Evolutionary conservation across 345 rosid genomes (phyloP).

Genomic region (Ricinus communis): DNA sequence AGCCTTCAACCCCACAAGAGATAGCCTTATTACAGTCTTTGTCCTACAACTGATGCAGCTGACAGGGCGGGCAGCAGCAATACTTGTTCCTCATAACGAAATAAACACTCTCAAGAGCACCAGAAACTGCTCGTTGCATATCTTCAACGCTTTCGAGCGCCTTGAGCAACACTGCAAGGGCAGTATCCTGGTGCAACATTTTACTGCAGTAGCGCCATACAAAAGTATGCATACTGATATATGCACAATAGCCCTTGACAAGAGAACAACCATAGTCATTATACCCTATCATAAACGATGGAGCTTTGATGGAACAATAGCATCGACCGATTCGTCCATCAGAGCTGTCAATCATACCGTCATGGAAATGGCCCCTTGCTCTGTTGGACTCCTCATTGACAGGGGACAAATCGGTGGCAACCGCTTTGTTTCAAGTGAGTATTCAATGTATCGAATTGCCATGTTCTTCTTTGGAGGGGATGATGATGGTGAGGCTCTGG

Average conservation of each 20-base stretch:
- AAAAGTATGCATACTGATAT: slow-evolving; percentile 29
- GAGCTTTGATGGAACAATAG: neutral
- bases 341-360: slow-evolving; percentile 19
- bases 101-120: neutral
- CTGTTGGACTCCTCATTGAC: slow-evolving; percentile 32
- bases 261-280: slow-evolving; percentile 19
- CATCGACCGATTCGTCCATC: neutral
- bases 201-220: slow-evolving; percentile 30
- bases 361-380: slow-evolving; percentile 30
- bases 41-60: neutral
- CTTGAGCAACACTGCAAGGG: neutral
- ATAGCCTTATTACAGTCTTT: neutral
- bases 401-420: neutral
- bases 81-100: neutral
- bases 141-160: neutral
- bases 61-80: neutral
- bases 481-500: slow-evolving; percentile 34
- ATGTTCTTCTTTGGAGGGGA: slow-evolving; percentile 30
- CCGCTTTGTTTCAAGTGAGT: neutral
- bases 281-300: slow-evolving; percentile 30
- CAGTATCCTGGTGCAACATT: slow-evolving; percentile 14
- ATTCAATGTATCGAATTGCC: neutral
- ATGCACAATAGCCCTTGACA: slow-evolving; percentile 31
- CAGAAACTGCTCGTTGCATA: neutral
- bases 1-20: neutral